phyloP scores from a whole-genome alignment of 1,284 basidiomycete species.

The Cerioporus squamosus region DNA sequence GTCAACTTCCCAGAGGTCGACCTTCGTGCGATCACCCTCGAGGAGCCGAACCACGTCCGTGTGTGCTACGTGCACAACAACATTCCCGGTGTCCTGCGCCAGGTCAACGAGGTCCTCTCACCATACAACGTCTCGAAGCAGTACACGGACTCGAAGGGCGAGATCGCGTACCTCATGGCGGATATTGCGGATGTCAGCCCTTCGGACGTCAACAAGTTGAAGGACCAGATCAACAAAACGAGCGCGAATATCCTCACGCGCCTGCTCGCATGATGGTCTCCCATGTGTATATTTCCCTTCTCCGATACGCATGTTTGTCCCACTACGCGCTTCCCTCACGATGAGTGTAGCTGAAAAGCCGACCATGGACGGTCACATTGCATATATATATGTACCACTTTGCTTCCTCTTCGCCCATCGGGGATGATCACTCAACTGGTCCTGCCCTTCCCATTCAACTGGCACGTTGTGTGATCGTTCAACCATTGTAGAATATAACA shows the following conservation, averaged over 20 bases:
- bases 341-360: conserved; percentile 29
- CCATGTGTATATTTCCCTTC: background rate
- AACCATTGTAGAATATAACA: conserved; percentile 24
- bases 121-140: conserved; percentile 99
- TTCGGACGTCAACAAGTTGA: conserved; percentile 82
- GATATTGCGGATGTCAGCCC: conserved; percentile 93
- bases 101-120: conserved; percentile 92
- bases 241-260: conserved; percentile 89
- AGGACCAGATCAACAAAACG: conserved; percentile 83
- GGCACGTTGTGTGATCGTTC: conserved; percentile 25
- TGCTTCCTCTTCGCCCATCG: conserved; percentile 11
- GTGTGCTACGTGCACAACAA: conserved; percentile 98
- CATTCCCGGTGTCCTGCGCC: conserved; percentile 95
- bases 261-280: conserved; percentile 63
- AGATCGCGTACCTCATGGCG: conserved; percentile 94
- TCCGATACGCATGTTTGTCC: background rate
- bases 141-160: conserved; percentile 95
- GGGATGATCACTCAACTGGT: conserved; percentile 44
- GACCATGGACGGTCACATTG: conserved; percentile 36
- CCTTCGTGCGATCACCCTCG: conserved; percentile 88
- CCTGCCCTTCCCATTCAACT: conserved; percentile 36
- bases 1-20: conserved; percentile 99
- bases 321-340: background rate
- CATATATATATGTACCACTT: conserved; percentile 9
- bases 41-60: conserved; percentile 83